A percentile compares a stretch with the other conserved stretches of the same genome.
phyloP scores from a whole-genome alignment of 805 yeast species.

The Tetrapisispora iriomotensis region DNA sequence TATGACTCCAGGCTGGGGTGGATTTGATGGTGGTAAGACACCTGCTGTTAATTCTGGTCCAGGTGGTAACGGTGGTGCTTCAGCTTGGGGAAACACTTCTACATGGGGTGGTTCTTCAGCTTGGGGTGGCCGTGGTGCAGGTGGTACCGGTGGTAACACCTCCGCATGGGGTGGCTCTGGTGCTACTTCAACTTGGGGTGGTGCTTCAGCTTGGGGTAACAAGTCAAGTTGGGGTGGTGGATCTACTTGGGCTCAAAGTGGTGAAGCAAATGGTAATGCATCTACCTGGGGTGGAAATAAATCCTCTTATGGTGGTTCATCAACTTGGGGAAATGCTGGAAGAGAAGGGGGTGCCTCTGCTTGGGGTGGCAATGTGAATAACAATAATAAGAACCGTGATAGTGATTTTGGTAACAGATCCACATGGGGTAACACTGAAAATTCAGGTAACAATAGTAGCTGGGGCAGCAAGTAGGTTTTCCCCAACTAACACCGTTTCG shows the following conservation, averaged over 20 bases:
- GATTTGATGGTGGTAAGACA: constrained; percentile 43
- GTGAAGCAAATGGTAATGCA: constrained; percentile 35
- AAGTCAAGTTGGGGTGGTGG: constrained; percentile 39
- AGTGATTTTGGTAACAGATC: constrained; percentile 33
- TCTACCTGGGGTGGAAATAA: constrained; percentile 35
- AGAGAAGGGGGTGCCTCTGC: constrained; percentile 35
- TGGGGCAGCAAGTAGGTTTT: too few species aligned
- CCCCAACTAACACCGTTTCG: too few species aligned
- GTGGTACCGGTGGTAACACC: constrained; percentile 29
- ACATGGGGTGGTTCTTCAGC: constrained; percentile 37
- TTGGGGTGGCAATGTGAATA: constrained; percentile 30
- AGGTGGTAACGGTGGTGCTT: constrained; percentile 22
- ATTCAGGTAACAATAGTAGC: constrained; percentile 21
- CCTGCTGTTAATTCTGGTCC: constrained; percentile 28
- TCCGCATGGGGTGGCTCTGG: constrained; percentile 36
- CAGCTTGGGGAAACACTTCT: constrained; percentile 26
- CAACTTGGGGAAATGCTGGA: constrained; percentile 33
- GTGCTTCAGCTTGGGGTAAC: constrained; percentile 31
- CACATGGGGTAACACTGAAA: constrained; percentile 32
- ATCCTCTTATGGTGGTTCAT: constrained; percentile 33
- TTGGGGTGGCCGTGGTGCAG: constrained; percentile 28
- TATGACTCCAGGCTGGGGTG: constrained; percentile 45
- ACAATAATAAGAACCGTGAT: constrained; percentile 4
- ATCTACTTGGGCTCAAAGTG: constrained; percentile 36
- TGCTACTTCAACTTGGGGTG: constrained; percentile 32